These are phyloP conservation scores for Scalesia atractyloides DNA, from an alignment of 129 eudicot genomes.

Conservation along the genomic window DNA sequence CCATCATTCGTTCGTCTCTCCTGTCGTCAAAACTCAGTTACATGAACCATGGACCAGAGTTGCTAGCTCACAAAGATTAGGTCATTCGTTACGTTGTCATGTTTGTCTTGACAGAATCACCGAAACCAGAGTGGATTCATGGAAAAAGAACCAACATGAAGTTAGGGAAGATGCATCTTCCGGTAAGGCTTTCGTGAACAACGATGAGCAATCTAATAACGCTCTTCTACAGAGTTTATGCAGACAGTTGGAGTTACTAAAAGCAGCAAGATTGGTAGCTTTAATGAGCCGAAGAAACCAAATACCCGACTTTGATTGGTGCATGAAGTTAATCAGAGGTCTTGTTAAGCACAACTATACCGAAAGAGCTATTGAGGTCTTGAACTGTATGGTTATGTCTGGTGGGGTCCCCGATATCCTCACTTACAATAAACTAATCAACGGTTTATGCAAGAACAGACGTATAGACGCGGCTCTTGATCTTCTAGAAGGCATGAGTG, in stretches of 20 bases:
- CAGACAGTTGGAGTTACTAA: conserved; percentile 46
- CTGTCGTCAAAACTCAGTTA: conserved; percentile 26
- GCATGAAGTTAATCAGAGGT: conserved; percentile 72
- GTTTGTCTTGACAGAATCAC: conserved; percentile 45
- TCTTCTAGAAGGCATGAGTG: conserved; percentile 66
- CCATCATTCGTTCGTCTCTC: background rate
- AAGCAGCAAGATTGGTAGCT: conserved; percentile 61
- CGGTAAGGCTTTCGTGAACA: conserved; percentile 50
- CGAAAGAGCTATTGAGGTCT: conserved; percentile 59
- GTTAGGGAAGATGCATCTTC: conserved; percentile 23
- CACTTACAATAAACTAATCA: conserved; percentile 74
- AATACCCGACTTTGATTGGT: conserved; percentile 63
- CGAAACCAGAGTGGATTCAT: conserved; percentile 24
- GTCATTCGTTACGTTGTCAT: conserved; percentile 23
- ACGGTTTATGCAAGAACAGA: conserved; percentile 65
- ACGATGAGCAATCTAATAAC: conserved; percentile 64
- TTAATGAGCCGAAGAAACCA: conserved; percentile 78
- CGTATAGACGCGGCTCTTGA: conserved; percentile 52
- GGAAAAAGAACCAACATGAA: conserved; percentile 28
- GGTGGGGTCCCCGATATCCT: conserved; percentile 87
- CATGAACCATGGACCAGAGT: conserved; percentile 22
- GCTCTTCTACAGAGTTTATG: conserved; percentile 57
- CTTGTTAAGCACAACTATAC: conserved; percentile 40
- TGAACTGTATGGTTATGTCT: conserved; percentile 70
- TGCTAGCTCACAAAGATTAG: conserved; percentile 26